Base-by-base conservation (phyloP, 2,329 filamentous ascomycete genomes). In the Cordyceps cicadae region DNA sequence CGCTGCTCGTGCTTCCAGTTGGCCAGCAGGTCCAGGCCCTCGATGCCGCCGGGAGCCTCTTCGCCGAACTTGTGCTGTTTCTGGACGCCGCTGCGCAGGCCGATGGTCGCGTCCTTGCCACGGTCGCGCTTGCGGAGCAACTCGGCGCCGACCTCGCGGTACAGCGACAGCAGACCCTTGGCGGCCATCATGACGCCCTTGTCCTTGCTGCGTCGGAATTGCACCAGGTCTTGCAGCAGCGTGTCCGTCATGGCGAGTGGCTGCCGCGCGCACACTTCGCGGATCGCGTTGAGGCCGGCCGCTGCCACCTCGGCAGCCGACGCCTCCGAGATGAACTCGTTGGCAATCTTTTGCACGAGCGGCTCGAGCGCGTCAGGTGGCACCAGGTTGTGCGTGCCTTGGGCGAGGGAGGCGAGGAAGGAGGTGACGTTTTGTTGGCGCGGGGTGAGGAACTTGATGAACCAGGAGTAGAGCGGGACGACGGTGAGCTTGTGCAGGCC, bases 101-200 rank as follows among this genome's bases (percentile, higher is more conserved):
- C 87, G 71, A 99, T 92, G 0, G 90, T 86, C 14, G 94, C 94
- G 58, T 92, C 87, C 77, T 96, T 96, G 68, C 94, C 94, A 67
- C 94, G 85, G 71, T 97, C 94, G 69, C 89, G 86, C 79, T 91
- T 95, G 74, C 88, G 88, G 62, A 99, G 78, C 76, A 97, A 83
- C 66, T 96, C 90, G 0, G 94, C 90, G 41, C 88, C 92, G 15
- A 96, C 89, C 70, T 97, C 92, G 66, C 94, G 82, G 77, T 96
- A 99, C 6, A 99, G 80, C 26, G 90, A 91, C 48, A 99, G 79
- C 7, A 99, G 79, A 64, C 94, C 93, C 72, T 94, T 93, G 15
- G 93, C 92, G 8, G 94, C 94, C 94, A 99, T 97, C 84, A 96
- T 92, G n/a, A 94, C 90, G 62, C 93, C 92, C 79, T 97, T 99